phyloP scores from a whole-genome alignment of 2,329 filamentous ascomycete species.

The Paecilomyces sp. region DNA sequence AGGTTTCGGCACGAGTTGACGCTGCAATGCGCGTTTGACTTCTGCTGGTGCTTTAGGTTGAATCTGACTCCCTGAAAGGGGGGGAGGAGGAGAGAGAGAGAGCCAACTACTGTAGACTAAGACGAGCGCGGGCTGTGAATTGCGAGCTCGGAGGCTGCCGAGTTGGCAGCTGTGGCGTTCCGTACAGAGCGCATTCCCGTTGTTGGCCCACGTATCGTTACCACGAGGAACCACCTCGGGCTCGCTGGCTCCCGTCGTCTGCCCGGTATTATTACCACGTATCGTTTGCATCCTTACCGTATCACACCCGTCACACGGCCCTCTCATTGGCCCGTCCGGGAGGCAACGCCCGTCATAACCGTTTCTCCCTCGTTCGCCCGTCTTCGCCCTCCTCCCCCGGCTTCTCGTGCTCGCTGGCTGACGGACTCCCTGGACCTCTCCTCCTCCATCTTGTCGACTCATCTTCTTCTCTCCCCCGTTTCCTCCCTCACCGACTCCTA shows the following conservation, averaged over 20 bases:
- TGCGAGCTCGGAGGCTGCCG: background rate
- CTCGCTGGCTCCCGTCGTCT: background rate
- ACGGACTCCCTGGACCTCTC: slow-evolving; percentile 2
- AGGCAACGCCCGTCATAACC: background rate
- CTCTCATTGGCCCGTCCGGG: slow-evolving; percentile 8
- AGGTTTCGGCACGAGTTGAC: background rate
- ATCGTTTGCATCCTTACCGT: slow-evolving; percentile 10
- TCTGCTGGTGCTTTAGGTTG: slow-evolving; percentile 7
- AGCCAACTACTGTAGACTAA: background rate
- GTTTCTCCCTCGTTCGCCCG: slow-evolving; percentile 16
- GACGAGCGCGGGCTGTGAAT: background rate
- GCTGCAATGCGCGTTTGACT: background rate
- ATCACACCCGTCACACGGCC: slow-evolving; percentile 1
- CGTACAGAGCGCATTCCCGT: background rate
- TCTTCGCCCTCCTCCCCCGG: slow-evolving; percentile 9
- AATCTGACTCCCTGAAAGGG: background rate
- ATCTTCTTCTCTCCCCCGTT: slow-evolving; percentile 7
- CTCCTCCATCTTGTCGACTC: slow-evolving; percentile 8
- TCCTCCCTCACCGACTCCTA: slow-evolving; percentile 8
- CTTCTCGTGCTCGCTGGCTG: background rate
- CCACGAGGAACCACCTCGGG: slow-evolving; percentile 13
- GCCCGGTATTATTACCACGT: background rate
- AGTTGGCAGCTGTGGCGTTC: background rate
- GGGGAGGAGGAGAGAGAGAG: background rate
- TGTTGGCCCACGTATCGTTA: slow-evolving; percentile 11